Percentiles rank a stretch among this genome's conserved stretches.
Conservation (phyloP, 768 basidiomycete genomes). For the Kondoa subrosea region DNA sequence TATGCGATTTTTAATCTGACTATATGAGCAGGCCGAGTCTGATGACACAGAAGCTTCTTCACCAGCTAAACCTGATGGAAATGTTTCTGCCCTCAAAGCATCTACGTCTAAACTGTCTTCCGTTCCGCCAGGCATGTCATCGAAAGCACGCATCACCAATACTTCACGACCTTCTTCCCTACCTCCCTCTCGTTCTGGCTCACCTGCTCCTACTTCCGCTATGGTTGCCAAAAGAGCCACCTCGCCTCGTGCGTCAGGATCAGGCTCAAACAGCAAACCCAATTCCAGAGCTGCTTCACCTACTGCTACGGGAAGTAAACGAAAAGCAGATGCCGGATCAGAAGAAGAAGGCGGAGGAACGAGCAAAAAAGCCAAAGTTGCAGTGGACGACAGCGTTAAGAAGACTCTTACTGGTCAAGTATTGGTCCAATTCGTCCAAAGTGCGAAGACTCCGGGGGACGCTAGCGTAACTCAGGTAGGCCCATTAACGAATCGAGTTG, state of each 20-base stretch:
- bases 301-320: background rate
- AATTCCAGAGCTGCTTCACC: conserved; percentile 4
- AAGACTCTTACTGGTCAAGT: background rate
- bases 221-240: background rate
- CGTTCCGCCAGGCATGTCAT: too few species aligned
- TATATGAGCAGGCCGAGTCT: background rate
- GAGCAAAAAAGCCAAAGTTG: background rate
- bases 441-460: background rate
- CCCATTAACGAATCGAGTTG: background rate
- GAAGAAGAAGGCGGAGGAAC: background rate
- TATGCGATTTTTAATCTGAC: background rate
- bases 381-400: background rate
- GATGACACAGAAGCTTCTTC: background rate
- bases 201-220: background rate
- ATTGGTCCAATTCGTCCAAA: conserved; percentile 3
- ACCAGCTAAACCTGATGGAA: too few species aligned
- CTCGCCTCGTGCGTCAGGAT: background rate
- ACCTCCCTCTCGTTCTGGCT: background rate
- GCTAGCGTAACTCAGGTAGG: conserved; percentile 1
- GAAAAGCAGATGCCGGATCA: background rate
- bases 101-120: background rate
- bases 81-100: background rate
- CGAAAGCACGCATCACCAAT: too few species aligned
- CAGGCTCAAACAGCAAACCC: too few species aligned
- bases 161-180: background rate